phyloP scores from a whole-genome alignment of 306 rosid genomes.

The Pueraria montana region DNA sequence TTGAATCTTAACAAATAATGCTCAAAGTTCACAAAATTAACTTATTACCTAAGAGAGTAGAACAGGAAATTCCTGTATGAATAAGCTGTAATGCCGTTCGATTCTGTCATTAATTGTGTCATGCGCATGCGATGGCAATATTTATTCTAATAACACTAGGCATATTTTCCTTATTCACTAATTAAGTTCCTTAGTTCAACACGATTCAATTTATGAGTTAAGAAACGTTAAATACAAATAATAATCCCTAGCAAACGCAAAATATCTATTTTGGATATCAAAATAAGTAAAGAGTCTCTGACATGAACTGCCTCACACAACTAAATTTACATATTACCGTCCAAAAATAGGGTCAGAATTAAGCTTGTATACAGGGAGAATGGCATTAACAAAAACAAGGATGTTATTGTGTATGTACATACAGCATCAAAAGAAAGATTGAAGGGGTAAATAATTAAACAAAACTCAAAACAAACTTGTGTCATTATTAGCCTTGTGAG shows the following conservation, averaged over 20 bases:
- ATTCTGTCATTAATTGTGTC: not conserved
- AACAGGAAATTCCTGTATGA: not conserved
- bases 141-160: not conserved
- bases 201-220: not conserved
- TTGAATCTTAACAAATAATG: not conserved
- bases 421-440: not conserved
- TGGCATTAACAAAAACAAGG: not conserved
- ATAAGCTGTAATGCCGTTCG: not conserved
- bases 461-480: slow-evolving; percentile 7
- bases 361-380: not conserved
- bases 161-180: not conserved
- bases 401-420: not conserved
- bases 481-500: slow-evolving; percentile 39
- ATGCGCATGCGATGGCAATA: not conserved
- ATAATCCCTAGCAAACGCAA: not conserved
- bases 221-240: not conserved
- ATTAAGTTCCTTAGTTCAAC: not conserved
- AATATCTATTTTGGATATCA: not conserved
- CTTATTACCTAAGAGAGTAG: not conserved
- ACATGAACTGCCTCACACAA: slow-evolving; percentile 1
- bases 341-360: not conserved
- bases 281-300: not conserved
- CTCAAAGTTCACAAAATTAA: not conserved
- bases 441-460: not conserved
- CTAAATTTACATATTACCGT: not conserved